Conservation (phyloP, 208 protist genomes). For the Kentomonas sorsogonicus region DNA sequence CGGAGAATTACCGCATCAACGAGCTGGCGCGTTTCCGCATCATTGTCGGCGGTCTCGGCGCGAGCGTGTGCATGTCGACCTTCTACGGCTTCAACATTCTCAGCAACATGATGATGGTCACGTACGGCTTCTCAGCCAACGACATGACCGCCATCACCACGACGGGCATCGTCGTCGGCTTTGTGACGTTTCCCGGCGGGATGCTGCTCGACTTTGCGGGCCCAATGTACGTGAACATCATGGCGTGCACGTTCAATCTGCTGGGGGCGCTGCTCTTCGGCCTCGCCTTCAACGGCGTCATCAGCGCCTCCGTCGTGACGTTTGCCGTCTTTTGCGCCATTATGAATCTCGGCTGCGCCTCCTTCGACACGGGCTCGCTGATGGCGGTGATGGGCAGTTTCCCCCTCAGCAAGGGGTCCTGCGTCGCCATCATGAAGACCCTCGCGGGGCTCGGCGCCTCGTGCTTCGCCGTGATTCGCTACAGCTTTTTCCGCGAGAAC, state of each 20-base stretch:
- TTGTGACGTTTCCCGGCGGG: constrained; percentile 35
- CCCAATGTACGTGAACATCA: constrained; percentile 30
- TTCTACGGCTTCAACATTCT: constrained; percentile 61
- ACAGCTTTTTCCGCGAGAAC: constrained; percentile 34
- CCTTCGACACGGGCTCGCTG: constrained; percentile 53
- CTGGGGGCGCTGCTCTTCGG: constrained; percentile 45
- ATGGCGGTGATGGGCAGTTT: constrained; percentile 60
- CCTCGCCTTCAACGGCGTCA: constrained; percentile 45
- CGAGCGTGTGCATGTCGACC: constrained; percentile 25
- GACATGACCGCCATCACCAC: constrained; percentile 63
- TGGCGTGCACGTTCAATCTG: constrained; percentile 16
- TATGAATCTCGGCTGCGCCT: constrained; percentile 46
- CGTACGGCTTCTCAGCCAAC: constrained; percentile 25
- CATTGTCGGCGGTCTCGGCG: constrained; percentile 31
- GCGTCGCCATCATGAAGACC: constrained; percentile 54
- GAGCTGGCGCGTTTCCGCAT: constrained; percentile 45
- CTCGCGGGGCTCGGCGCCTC: constrained; percentile 44
- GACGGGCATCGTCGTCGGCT: constrained; percentile 36
- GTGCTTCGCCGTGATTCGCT: constrained; percentile 33
- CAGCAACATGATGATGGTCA: constrained; percentile 27
- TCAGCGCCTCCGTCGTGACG: constrained; percentile 20
- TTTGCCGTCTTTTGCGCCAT: constrained; percentile 53
- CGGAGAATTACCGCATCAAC: constrained; percentile 27
- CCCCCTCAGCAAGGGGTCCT: constrained; percentile 33
- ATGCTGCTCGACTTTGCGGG: constrained; percentile 58